These are phyloP conservation scores for Tetrahymena elliotti DNA, from an alignment of 73 alveolate species.

Conservation along the genomic window DNA sequence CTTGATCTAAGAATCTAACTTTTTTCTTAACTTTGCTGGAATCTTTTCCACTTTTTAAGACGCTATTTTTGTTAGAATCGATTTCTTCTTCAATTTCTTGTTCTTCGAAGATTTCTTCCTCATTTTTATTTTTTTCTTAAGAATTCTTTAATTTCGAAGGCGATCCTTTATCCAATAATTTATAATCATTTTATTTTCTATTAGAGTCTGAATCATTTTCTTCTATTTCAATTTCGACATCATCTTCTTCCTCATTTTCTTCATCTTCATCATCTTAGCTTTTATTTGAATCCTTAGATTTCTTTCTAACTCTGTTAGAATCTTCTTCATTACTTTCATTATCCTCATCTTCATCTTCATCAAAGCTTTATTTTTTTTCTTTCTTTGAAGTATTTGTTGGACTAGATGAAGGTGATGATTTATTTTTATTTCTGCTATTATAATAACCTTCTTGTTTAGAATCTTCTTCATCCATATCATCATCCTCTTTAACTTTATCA, in stretches of 20 bases:
- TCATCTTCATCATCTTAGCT: not conserved
- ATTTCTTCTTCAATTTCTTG: not conserved
- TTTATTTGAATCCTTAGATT: not conserved
- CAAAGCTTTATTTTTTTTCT: not conserved
- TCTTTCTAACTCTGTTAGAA: not conserved
- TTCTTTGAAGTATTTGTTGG: not conserved
- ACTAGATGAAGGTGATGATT: not conserved
- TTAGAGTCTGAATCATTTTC: conserved; percentile 7
- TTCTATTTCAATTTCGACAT: conserved; percentile 1
- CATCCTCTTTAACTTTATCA: not conserved
- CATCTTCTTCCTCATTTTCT: conserved; percentile 9
- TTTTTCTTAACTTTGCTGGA: not conserved
- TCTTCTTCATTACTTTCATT: not conserved
- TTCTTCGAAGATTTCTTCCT: not conserved
- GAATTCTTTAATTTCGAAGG: not conserved
- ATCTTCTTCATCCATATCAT: not conserved
- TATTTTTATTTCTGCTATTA: not conserved
- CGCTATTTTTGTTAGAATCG: not conserved
- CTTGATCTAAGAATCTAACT: not conserved
- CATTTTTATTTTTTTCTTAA: not conserved
- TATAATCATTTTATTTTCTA: not conserved
- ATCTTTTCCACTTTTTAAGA: not conserved
- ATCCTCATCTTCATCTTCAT: not conserved
- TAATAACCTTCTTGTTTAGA: not conserved
- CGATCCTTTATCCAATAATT: not conserved